Percentiles rank a stretch among this genome's conserved stretches.
Conservation (phyloP, 225 moss, liverwort and hornwort species). For the Neckera pumila region DNA sequence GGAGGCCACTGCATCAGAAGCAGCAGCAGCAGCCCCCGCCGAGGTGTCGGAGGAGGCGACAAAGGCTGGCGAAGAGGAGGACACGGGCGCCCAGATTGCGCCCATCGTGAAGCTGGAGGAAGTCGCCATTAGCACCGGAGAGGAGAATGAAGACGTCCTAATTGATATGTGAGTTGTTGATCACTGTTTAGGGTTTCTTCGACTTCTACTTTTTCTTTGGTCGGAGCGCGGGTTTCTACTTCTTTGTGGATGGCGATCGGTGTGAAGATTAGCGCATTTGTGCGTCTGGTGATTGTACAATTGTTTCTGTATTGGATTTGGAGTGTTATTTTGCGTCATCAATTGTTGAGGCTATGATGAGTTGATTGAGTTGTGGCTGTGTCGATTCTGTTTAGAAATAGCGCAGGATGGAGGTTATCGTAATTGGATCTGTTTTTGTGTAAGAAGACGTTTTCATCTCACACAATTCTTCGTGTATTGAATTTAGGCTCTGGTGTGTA, state of each 20-base stretch:
- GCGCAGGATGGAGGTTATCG: background rate
- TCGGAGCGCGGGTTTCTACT: background rate
- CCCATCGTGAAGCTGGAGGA: constrained; percentile 89
- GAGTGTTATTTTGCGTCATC: background rate
- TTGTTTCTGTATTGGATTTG: background rate
- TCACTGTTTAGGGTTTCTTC: background rate
- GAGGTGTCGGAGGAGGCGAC: constrained; percentile 30
- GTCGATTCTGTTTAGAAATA: too few species aligned
- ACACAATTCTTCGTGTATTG: background rate
- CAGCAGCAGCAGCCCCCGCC: background rate
- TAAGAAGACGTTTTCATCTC: background rate
- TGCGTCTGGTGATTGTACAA: background rate
- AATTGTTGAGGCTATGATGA: background rate
- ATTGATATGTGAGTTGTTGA: constrained; percentile 58
- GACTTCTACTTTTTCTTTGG: background rate
- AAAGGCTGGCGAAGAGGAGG: constrained; percentile 72
- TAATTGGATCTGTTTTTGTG: background rate
- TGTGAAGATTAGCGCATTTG: background rate
- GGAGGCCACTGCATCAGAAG: constrained; percentile 18
- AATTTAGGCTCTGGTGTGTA: background rate
- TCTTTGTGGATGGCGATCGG: background rate
- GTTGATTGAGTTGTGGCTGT: background rate
- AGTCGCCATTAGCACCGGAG: constrained; percentile 76
- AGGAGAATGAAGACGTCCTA: constrained; percentile 83
- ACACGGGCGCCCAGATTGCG: constrained; percentile 84